These are phyloP conservation scores for Puccinia hordei DNA, from an alignment of 1,284 basidiomycete species.

Conservation along the genomic window DNA sequence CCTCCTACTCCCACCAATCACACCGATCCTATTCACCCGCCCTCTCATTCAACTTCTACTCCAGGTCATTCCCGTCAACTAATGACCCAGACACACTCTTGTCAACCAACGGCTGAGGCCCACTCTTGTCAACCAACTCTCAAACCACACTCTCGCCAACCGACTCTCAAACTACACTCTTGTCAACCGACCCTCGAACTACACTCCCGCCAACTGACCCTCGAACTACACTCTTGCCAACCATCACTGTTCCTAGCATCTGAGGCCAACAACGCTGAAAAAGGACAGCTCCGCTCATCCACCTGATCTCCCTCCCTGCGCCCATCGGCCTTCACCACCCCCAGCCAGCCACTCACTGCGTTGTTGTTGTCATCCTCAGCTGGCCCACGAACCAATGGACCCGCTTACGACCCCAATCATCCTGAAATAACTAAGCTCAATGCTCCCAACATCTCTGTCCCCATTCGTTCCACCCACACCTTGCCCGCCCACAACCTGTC, in stretches of 20 bases:
- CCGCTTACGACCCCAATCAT: constrained; percentile 30
- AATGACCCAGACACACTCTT: too few species aligned
- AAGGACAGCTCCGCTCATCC: not conserved
- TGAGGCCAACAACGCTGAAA: not conserved
- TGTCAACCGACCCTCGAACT: not conserved
- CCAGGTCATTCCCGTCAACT: too few species aligned
- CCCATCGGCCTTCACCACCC: not conserved
- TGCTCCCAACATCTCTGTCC: constrained; percentile 40
- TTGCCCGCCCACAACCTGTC: not conserved
- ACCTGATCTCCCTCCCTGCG: not conserved
- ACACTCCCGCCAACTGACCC: not conserved
- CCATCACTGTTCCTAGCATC: not conserved
- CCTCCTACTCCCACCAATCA: not conserved
- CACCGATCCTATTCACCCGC: not conserved
- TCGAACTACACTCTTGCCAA: not conserved
- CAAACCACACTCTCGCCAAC: not conserved
- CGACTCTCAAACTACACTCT: not conserved
- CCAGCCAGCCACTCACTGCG: not conserved
- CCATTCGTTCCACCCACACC: constrained; percentile 23
- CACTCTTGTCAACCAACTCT: not conserved
- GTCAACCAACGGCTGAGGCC: not conserved
- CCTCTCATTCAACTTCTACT: not conserved
- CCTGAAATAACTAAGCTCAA: constrained; percentile 34
- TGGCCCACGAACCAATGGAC: not conserved
- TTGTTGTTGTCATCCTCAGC: not conserved